Conservation (phyloP, 169 alveolate species). For the Theileria sp. region DNA sequence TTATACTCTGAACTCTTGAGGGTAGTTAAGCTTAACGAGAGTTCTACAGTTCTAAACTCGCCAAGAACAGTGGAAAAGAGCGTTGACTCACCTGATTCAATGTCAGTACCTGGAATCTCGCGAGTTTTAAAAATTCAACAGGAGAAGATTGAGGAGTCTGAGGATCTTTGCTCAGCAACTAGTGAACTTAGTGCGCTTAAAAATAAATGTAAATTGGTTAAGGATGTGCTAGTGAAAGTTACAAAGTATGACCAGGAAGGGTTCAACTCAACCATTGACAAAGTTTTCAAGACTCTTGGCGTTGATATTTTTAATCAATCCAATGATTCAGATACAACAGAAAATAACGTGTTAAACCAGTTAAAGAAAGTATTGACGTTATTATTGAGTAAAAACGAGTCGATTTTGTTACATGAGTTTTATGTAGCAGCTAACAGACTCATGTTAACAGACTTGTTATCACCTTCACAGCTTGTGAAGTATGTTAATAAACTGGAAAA, state of each 20-base stretch:
- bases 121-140: constrained; percentile 28
- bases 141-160: constrained; percentile 27
- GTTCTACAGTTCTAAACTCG: background rate
- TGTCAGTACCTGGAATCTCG: constrained; percentile 32
- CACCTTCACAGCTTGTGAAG: constrained; percentile 33
- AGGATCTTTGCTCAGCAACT: constrained; percentile 22
- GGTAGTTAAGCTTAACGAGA: constrained; percentile 23
- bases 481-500: constrained; percentile 25
- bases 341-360: constrained; percentile 2
- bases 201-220: constrained; percentile 27
- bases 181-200: constrained; percentile 23
- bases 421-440: constrained; percentile 49
- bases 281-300: background rate
- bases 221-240: constrained; percentile 7
- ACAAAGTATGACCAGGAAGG: constrained; percentile 13
- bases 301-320: background rate
- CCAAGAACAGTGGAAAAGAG: background rate
- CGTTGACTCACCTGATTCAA: background rate
- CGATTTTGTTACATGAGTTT: constrained; percentile 47
- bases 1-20: constrained; percentile 24
- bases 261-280: background rate
- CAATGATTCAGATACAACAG: background rate
- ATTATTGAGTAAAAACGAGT: constrained; percentile 19
- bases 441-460: constrained; percentile 19
- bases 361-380: constrained; percentile 3